Evolutionary conservation across 2,329 filamentous ascomycete genomes (phyloP), one percentile per base, ranked within the genome.

Genomic region (Rasamsonia emersonii): DNA sequence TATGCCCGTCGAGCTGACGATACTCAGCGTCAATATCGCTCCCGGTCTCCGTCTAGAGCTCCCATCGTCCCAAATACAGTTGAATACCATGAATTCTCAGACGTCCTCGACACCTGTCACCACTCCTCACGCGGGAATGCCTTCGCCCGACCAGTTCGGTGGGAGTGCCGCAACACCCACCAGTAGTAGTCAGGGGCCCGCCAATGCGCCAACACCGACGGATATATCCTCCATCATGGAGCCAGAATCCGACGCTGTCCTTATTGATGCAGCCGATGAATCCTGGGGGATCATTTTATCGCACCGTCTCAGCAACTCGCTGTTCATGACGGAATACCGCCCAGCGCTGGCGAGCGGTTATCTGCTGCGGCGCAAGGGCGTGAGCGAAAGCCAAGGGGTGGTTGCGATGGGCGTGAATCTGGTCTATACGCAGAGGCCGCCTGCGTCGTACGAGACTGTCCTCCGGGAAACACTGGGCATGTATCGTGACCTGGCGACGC

Each of bases 181-280:
- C 13, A 47, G 47, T 35, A 49, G 44, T 5, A 40, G 40, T 3
- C 43, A 44, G 44, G 37, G 51, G 17, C 18, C 64, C 5, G 61
- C 62, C 9, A 64, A 52, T 40, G 59, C 56, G 13, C 34, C 50
- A 17, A 52, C 51, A 6, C 46, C 59, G 10, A 53, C 56, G 4
- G 53, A 60, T 1, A 39, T 52, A 5, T 45, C 31, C 15, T 30
- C 52, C 8, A 38, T 50, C 14, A 38, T 49, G n/a, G 53, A 70
- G 52, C 39, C 62, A 15, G 74, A 79, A 36, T 62, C 65, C 0
- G 74, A 79, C 30, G 67, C 71, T 2, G 61, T 70, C 7, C 64
- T 79, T 8, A 54, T 73, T 23, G 74, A 79, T 44, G 53, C 68
- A 11, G 65, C 64, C 14, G 75, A 79, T 45, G 74, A 79, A 40